Evolutionary conservation across 2,329 filamentous ascomycete species (phyloP).

Genomic region (Penicillium sclerotigenum): DNA sequence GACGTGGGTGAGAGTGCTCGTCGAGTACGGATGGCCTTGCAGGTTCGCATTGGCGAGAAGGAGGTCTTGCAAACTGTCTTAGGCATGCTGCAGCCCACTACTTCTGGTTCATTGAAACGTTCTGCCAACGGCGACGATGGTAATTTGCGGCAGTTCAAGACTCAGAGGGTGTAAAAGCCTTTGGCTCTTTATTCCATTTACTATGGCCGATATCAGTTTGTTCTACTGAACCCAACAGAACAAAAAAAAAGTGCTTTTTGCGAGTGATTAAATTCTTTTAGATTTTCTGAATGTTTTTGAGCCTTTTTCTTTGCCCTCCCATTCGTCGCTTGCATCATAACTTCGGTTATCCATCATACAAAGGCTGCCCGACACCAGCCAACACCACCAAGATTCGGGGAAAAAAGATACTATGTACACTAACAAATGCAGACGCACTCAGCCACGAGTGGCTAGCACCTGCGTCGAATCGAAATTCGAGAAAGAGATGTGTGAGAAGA

Average conservation of each 20-base stretch:
- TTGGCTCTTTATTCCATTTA: neutral
- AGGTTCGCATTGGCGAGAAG: constrained; percentile 71
- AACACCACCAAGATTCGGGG: constrained; percentile 12
- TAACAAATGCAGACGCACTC: constrained; percentile 28
- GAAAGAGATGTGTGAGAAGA: constrained; percentile 6
- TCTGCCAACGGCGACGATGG: constrained; percentile 23
- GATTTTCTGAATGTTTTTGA: constrained; percentile 32
- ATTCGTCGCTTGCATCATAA: constrained; percentile 38
- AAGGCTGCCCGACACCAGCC: constrained; percentile 15
- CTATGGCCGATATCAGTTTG: neutral
- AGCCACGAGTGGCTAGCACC: constrained; percentile 7
- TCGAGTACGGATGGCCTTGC: constrained; percentile 58
- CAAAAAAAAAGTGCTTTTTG: constrained; percentile 18
- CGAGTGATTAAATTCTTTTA: constrained; percentile 29
- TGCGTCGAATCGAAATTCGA: constrained; percentile 13
- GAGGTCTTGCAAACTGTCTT: constrained; percentile 59
- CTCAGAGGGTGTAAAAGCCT: constrained; percentile 21
- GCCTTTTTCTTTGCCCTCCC: constrained; percentile 17
- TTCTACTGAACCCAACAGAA: constrained; percentile 9
- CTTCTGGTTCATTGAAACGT: constrained; percentile 30
- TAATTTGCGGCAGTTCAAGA: constrained; percentile 30
- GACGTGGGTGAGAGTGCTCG: constrained; percentile 34
- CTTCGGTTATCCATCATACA: constrained; percentile 38
- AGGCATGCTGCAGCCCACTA: constrained; percentile 32
- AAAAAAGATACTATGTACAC: constrained; percentile 38